These are phyloP conservation scores for Colletotrichum gigasporum DNA, from an alignment of 2,329 filamentous ascomycete genomes.

Conservation along the genomic window DNA sequence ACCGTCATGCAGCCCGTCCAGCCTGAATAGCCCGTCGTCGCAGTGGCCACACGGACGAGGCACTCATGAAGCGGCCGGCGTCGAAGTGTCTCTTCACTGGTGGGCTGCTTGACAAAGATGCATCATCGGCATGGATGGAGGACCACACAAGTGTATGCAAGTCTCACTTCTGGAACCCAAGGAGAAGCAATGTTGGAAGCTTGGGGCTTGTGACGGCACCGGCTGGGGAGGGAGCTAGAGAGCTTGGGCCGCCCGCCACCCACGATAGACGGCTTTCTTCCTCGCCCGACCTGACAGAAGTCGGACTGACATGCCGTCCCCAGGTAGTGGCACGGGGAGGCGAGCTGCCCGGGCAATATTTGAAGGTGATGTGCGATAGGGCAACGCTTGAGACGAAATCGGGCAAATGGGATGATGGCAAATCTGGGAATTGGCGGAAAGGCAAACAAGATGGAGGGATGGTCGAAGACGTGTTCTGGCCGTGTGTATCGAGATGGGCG, in stretches of 20 bases:
- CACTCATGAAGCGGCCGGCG: neutral
- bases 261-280: neutral
- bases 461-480: neutral
- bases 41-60: neutral
- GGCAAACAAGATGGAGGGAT: slow-evolving; percentile 4
- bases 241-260: slow-evolving; percentile 14
- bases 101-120: neutral
- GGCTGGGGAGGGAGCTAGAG: slow-evolving; percentile 1
- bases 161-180: neutral
- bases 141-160: neutral
- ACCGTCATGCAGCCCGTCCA: neutral
- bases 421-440: slow-evolving; percentile 15
- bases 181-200: slow-evolving; percentile 12
- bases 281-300: too few relatives aligned
- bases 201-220: slow-evolving; percentile 16
- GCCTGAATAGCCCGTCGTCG: neutral
- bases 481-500: neutral
- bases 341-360: too few relatives aligned
- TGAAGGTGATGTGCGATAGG: neutral
- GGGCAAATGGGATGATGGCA: slow-evolving; percentile 10
- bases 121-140: slow-evolving; percentile 3
- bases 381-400: neutral
- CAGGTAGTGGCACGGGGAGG: too few relatives aligned
- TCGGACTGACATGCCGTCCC: too few relatives aligned
- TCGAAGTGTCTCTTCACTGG: neutral